Evolutionary conservation across 805 yeast species (phyloP), one percentile per base, ranked within the genome.

Genomic region (Wickerhamomyces ciferrii): DNA sequence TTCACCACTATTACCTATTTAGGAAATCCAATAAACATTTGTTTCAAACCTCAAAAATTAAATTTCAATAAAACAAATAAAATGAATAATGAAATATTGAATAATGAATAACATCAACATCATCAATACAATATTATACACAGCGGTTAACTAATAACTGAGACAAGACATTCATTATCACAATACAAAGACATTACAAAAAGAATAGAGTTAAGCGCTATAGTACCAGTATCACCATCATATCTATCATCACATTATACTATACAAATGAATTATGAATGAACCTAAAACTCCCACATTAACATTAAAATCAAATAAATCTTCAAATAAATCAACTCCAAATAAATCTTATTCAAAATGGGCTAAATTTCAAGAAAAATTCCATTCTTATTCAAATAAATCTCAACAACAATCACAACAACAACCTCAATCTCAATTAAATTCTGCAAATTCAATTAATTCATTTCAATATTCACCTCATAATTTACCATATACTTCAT

Each of bases 351-450:
- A 13, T 5, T 55, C 58, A 11, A 55, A 51, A 23, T 57, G 63
- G 62, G 41, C 55, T 13, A 54, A 52, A 21, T 41, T 57, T 29
- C 62, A 58, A 31, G 58, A 49, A 24, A 55, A 48, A 42, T 31
- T 58, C 8, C 50, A 49, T 40, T 19, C 48, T 27, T 35, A 50
- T 36, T 40, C 50, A 9, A 31, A 47, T 11, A 38, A 40, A 5
- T 36, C 38, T 8, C 31, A 9, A 27, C 31, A 27, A 27, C 11
- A 4, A 4, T 10, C 31, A 27, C 31, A 27, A 27, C 13, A 27
- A 8, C 31, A 6, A 10, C 27, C 31, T 8, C 31, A 27, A 10
- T 5, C 23, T n/a, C n/a, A n/a, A n/a, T n/a, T n/a, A n/a, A n/a
- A n/a, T 4, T 17, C 38, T 5, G 5, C 38, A 35, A 11, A 4